Evolutionary conservation across 192 early-diverging fungal genomes (phyloP), one percentile per base, ranked within the genome.

Genomic region (Lobulomyces angularis): DNA sequence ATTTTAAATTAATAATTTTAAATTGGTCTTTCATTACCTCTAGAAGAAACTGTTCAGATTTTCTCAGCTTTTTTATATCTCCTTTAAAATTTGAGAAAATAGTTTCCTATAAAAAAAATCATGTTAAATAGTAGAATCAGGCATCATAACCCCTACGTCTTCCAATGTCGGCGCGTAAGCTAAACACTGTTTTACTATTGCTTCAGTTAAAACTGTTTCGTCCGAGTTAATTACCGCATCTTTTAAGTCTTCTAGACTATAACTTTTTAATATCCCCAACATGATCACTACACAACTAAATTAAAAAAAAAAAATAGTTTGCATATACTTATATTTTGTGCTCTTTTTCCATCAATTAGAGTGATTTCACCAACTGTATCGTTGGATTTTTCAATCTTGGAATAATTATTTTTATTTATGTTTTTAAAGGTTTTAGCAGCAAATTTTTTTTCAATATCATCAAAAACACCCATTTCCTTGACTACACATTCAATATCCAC

Each of bases 271-370:
- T 5, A 45, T 14, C 1, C 44, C 56, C 3, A 63, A 34, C 28
- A 60, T 55, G 25, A 63, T 63, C 61, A 63, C 61, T 63, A 35
- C 17, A 16, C 18, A 27, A 11, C 28, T 12, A 2, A 16, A 19
- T 39, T 44, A 12, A 44, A 16, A 34, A 35, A 35, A 8, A 35
- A 32, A 7, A 6, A 25, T 16, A 16, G 6, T 35, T 32, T 43
- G 41, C 30, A 42, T 51, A 43, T 44, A 67, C 64, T 62, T 21
- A 67, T 55, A 39, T 62, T 67, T 28, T 67, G 64, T 3, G 59
- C 64, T 40, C 56, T 58, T 36, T 58, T 62, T 25, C 44, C 45
- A 48, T 67, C 59, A 29, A 67, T 58, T 35, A 67, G 23, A 7
- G 46, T 40, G 1, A 67, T 48, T 41, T 56, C n/a, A n/a, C n/a